These are phyloP conservation scores for Esteya vermicola DNA, from an alignment of 2,329 filamentous ascomycete species.

Conservation along the genomic window DNA sequence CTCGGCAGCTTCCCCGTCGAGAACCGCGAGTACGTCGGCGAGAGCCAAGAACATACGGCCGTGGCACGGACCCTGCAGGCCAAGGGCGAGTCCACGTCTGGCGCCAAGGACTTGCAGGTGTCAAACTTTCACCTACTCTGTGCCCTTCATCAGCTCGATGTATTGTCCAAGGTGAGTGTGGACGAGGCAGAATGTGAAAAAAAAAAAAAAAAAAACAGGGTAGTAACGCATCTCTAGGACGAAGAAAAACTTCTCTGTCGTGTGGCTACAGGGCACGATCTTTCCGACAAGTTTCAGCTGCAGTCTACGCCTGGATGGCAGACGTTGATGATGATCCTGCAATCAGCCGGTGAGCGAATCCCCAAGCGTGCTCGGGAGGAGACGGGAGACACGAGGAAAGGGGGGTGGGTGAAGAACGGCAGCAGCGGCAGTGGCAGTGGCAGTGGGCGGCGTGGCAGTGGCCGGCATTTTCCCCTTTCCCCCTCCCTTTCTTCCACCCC, in stretches of 20 bases:
- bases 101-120: constrained; percentile 49
- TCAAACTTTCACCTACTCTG: constrained; percentile 93
- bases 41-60: constrained; percentile 64
- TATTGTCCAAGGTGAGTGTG: constrained; percentile 74
- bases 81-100: too few relatives aligned
- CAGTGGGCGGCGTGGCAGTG: not conserved
- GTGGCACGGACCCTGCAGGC: constrained; percentile 56
- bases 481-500: not conserved
- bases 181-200: too few relatives aligned
- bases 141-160: constrained; percentile 67
- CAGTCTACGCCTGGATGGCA: constrained; percentile 85
- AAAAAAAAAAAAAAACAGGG: too few relatives aligned
- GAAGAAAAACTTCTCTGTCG: constrained; percentile 78
- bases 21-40: constrained; percentile 76
- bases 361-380: constrained; percentile 49
- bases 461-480: not conserved
- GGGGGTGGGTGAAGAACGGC: not conserved
- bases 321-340: constrained; percentile 80
- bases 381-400: constrained; percentile 10
- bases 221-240: constrained; percentile 41
- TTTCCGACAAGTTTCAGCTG: constrained; percentile 68
- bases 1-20: constrained; percentile 68
- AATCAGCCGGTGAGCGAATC: constrained; percentile 94
- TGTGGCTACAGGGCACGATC: constrained; percentile 68
- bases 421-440: not conserved